These are phyloP conservation scores for Moesziomyces globuligerus DNA, from an alignment of 1,284 basidiomycete genomes.

Conservation along the genomic window DNA sequence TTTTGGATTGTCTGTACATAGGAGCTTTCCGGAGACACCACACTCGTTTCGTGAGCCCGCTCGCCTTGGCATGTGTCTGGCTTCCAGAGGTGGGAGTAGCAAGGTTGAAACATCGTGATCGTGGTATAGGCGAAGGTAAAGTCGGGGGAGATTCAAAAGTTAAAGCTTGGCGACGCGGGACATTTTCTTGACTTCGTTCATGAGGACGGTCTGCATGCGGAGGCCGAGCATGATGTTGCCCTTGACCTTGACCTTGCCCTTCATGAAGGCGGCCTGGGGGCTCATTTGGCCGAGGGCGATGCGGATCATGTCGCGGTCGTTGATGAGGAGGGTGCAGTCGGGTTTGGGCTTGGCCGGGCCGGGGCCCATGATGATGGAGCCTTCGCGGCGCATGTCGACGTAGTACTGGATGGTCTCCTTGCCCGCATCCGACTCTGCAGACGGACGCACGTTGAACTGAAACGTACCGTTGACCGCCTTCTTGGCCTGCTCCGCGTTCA, in stretches of 20 bases:
- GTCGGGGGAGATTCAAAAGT: background rate
- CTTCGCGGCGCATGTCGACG: conserved; percentile 55
- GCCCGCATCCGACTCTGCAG: conserved; percentile 11
- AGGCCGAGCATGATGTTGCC: conserved; percentile 59
- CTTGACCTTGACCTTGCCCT: conserved; percentile 56
- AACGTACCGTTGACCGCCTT: conserved; percentile 57
- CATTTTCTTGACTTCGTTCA: conserved; percentile 56
- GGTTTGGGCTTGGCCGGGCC: conserved; percentile 53
- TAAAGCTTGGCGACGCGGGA: conserved; percentile 46
- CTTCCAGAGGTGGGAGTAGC: too few species aligned
- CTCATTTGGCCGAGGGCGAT: conserved; percentile 50
- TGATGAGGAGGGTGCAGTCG: conserved; percentile 50
- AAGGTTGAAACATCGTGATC: too few species aligned
- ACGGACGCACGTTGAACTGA: conserved; percentile 49
- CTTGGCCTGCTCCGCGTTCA: conserved; percentile 48
- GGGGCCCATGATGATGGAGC: conserved; percentile 39
- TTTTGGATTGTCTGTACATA: background rate
- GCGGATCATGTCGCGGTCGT: conserved; percentile 57
- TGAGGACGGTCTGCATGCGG: conserved; percentile 53
- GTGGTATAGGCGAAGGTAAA: too few species aligned
- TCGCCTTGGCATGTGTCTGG: too few species aligned
- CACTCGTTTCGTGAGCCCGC: background rate
- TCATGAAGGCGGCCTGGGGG: conserved; percentile 57
- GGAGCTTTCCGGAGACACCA: background rate
- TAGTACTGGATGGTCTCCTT: conserved; percentile 44